Evolutionary conservation across 228 moss, liverwort and hornwort species (phyloP).

Genomic region (Sphagnum magellanicum): DNA sequence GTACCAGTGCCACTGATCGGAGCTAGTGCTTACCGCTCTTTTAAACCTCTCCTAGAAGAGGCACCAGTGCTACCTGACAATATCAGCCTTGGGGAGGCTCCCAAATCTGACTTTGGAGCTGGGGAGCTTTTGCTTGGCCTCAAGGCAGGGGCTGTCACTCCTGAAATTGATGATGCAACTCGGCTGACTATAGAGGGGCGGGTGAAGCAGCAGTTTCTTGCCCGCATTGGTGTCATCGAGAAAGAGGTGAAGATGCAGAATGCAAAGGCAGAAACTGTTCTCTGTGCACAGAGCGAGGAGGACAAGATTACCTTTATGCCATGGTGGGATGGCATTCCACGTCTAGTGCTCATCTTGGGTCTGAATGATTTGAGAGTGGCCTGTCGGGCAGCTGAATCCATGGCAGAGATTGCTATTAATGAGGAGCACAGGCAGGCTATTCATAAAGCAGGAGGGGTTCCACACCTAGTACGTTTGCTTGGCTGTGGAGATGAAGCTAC

Average conservation of each 20-base stretch:
- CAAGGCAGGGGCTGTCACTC: conserved; percentile 35
- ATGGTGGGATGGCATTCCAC: conserved; percentile 90
- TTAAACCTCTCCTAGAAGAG: conserved; percentile 77
- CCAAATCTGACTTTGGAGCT: conserved; percentile 76
- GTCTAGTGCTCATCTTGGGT: conserved; percentile 72
- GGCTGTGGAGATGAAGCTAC: conserved; percentile 76
- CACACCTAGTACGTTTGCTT: conserved; percentile 74
- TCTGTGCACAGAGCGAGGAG: conserved; percentile 10
- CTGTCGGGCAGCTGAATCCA: conserved; percentile 52
- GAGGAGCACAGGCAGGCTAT: conserved; percentile 72
- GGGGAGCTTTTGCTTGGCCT: conserved; percentile 79
- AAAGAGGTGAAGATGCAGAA: conserved; percentile 16
- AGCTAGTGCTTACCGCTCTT: conserved; percentile 76
- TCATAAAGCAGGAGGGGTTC: conserved; percentile 78
- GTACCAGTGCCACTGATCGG: conserved; percentile 85
- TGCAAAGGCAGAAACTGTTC: conserved; percentile 8
- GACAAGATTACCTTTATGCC: conserved; percentile 60
- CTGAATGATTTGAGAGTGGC: conserved; percentile 66
- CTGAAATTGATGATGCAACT: conserved; percentile 58
- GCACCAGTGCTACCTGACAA: conserved; percentile 54
- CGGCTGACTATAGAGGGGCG: conserved; percentile 63
- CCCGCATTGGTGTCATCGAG: conserved; percentile 77
- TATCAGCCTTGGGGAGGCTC: conserved; percentile 30
- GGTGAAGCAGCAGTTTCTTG: conserved; percentile 85
- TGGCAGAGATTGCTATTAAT: conserved; percentile 59